A percentile compares a stretch with the other conserved stretches of the same genome.
Evolutionary conservation across 1,139 yeast genomes (phyloP).

Genomic region (Lodderomyces jiufengensis): DNA sequence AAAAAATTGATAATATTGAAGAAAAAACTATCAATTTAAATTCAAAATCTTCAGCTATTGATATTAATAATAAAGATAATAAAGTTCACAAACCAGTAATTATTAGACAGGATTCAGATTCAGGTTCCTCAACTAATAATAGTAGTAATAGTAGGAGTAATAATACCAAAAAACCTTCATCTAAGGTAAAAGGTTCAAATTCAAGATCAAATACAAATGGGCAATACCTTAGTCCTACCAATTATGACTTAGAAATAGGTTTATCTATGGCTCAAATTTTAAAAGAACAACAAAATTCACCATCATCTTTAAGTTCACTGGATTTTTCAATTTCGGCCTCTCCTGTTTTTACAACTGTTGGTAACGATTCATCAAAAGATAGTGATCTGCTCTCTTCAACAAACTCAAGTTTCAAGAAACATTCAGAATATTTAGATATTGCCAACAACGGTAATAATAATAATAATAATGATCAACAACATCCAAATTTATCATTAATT

Average conservation of each 20-base stretch:
- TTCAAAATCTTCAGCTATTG: slow-evolving; percentile 10
- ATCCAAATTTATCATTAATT: slow-evolving; percentile 1
- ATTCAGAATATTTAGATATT: not conserved
- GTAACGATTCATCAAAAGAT: slow-evolving; percentile 26
- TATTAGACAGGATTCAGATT: too few relatives aligned
- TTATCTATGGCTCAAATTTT: slow-evolving; percentile 44
- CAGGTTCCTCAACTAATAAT: too few relatives aligned
- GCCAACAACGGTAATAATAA: slow-evolving; percentile 1
- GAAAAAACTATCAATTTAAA: not conserved
- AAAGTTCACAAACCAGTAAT: too few relatives aligned
- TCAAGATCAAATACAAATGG: not conserved
- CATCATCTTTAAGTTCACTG: slow-evolving; percentile 40
- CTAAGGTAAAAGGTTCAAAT: not conserved
- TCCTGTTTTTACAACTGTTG: slow-evolving; percentile 36
- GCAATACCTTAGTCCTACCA: slow-evolving; percentile 2
- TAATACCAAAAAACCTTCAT: too few relatives aligned
- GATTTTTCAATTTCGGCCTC: slow-evolving; percentile 21
- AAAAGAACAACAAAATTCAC: slow-evolving; percentile 15
- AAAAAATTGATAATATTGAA: too few relatives aligned
- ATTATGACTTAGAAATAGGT: slow-evolving; percentile 42
- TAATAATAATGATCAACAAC: not conserved
- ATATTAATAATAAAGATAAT: slow-evolving; percentile 7
- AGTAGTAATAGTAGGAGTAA: too few relatives aligned
- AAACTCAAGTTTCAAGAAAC: slow-evolving; percentile 16
- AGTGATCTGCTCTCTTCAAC: slow-evolving; percentile 43